Conservation (phyloP, 257 asterid species). For the Solanum neorickii region DNA sequence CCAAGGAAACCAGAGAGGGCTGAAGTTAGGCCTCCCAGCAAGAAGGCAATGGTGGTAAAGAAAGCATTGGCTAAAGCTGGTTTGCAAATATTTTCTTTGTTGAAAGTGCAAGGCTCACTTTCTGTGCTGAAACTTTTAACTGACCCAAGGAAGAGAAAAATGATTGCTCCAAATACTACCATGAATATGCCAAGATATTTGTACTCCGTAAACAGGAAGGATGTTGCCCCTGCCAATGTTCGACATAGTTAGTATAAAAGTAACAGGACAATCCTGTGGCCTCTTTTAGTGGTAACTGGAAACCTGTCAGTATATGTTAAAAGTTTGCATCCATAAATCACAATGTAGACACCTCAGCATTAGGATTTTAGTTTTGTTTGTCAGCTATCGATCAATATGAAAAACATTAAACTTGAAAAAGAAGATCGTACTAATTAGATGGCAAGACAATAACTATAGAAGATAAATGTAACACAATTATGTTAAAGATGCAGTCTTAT, state of each 20-base stretch:
- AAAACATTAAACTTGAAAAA: background rate
- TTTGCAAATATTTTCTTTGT: conserved; percentile 25
- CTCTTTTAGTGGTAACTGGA: background rate
- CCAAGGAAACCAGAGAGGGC: conserved; percentile 43
- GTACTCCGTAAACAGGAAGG: conserved; percentile 40
- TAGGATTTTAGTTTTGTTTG: background rate
- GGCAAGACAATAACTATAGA: background rate
- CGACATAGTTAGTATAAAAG: background rate
- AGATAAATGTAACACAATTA: background rate
- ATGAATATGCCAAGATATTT: conserved; percentile 40
- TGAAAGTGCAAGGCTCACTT: conserved; percentile 36
- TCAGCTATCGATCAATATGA: background rate
- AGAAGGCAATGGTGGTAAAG: conserved; percentile 32
- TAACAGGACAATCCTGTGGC: background rate
- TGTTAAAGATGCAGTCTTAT: background rate
- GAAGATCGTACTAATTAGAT: background rate
- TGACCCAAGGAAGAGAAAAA: conserved; percentile 44
- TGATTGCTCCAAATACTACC: conserved; percentile 31
- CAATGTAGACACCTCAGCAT: background rate
- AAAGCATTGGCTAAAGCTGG: conserved; percentile 40
- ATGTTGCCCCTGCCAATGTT: conserved; percentile 31
- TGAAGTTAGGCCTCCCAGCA: conserved; percentile 39
- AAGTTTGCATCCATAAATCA: background rate
- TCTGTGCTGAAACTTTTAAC: conserved; percentile 39
- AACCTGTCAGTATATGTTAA: background rate